Evolutionary conservation across 768 basidiomycete genomes (phyloP).

Genomic region (Ephemerocybe angulata): DNA sequence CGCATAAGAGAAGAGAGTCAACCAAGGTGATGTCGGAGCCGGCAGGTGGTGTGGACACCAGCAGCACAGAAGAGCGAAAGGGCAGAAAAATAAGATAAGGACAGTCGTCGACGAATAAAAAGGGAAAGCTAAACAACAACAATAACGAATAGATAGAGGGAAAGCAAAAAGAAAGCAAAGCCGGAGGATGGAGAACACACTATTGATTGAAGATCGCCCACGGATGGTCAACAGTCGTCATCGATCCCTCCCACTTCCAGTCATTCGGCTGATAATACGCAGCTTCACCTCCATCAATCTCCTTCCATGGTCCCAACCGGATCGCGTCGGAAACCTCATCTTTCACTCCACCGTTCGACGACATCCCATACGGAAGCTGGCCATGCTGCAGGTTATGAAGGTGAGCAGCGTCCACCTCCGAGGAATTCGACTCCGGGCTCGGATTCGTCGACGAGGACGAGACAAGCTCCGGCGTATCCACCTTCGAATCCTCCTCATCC

Average conservation of each 20-base stretch:
- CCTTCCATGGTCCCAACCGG: constrained; percentile 58
- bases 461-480: constrained; percentile 65
- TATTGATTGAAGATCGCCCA: constrained; percentile 70
- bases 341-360: constrained; percentile 31
- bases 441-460: constrained; percentile 70
- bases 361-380: constrained; percentile 1
- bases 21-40: no score
- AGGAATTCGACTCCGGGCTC: constrained; percentile 68
- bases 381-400: constrained; percentile 31
- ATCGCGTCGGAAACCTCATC: constrained; percentile 55
- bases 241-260: constrained; percentile 74
- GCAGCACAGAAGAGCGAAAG: constrained; percentile 16
- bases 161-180: constrained; percentile 28
- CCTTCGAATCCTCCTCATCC: constrained; percentile 53
- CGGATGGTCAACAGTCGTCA: constrained; percentile 61
- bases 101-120: constrained; percentile 12
- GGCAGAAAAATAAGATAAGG: constrained; percentile 20
- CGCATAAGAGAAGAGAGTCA: constrained; percentile 17
- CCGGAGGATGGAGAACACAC: constrained; percentile 32
- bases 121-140: constrained; percentile 13
- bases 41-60: constrained; percentile 8
- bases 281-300: constrained; percentile 73
- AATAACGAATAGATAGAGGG: constrained; percentile 9
- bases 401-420: constrained; percentile 50
- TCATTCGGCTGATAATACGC: constrained; percentile 57